Evolutionary conservation across 2,329 filamentous ascomycete species (phyloP).

Genomic region (Colletotrichum tofieldiae): DNA sequence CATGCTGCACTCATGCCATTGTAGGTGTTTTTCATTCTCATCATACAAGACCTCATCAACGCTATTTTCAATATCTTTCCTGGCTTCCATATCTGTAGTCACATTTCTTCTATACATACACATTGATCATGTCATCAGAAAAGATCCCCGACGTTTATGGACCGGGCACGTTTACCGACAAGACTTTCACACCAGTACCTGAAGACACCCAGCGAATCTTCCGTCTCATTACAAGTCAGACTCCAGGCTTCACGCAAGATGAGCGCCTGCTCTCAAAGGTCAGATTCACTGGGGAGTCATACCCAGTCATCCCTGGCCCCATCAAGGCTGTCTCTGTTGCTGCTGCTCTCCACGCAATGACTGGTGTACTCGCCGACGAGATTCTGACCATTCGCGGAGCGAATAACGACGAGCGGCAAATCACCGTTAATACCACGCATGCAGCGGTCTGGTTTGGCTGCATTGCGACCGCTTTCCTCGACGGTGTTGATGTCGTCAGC

Average conservation of each 20-base stretch:
- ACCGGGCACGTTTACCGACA: conserved; percentile 51
- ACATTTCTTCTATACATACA: neutral
- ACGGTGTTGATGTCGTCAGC: conserved; percentile 31
- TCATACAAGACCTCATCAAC: neutral
- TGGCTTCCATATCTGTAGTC: neutral
- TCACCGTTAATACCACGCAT: conserved; percentile 64
- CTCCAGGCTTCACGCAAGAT: conserved; percentile 54
- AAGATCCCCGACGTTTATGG: conserved; percentile 49
- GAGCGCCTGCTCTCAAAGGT: conserved; percentile 49
- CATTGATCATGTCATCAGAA: conserved; percentile 17
- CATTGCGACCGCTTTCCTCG: conserved; percentile 30
- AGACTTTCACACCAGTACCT: conserved; percentile 48
- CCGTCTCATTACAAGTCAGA: conserved; percentile 49
- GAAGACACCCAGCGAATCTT: conserved; percentile 52
- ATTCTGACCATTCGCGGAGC: conserved; percentile 52
- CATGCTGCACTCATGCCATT: neutral
- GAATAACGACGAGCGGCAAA: conserved; percentile 44
- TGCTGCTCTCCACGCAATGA: conserved; percentile 54
- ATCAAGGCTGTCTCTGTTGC: conserved; percentile 53
- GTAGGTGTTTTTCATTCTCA: neutral
- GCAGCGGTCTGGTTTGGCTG: conserved; percentile 54
- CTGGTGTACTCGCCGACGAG: conserved; percentile 54
- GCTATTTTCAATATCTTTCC: no score
- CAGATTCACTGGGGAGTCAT: conserved; percentile 50
- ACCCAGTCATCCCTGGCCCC: conserved; percentile 53